Conservation (phyloP, 352 stramenopile species). For the Phytopythium ostracodes region DNA sequence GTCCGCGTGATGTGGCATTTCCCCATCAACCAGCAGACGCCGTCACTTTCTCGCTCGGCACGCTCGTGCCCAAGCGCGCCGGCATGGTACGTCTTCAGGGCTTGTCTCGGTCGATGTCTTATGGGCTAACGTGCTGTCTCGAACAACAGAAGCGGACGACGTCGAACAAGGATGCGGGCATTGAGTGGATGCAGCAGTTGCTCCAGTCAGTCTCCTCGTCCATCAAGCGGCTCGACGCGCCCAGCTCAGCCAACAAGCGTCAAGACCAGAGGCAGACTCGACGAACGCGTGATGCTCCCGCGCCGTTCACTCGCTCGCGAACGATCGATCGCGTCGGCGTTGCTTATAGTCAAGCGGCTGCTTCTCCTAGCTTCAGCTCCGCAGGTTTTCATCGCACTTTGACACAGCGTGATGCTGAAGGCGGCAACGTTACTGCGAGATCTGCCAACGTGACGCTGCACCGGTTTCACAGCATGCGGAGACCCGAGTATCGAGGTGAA, state of each 20-base stretch:
- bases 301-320: conserved; percentile 32
- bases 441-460: neutral
- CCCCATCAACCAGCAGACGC: conserved; percentile 22
- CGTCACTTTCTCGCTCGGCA: conserved; percentile 25
- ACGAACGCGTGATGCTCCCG: neutral
- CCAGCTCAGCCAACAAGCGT: neutral
- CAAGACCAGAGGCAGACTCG: neutral
- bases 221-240: conserved; percentile 7
- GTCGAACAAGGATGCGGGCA: conserved; percentile 9
- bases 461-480: neutral
- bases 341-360: conserved; percentile 5
- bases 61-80: conserved; percentile 18
- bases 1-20: conserved; percentile 22
- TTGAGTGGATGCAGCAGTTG: conserved; percentile 30
- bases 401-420: conserved; percentile 16
- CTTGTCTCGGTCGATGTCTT: neutral
- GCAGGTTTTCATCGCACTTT: conserved; percentile 32
- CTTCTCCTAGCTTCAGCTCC: conserved; percentile 6
- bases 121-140: neutral
- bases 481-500: neutral
- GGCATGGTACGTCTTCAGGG: neutral
- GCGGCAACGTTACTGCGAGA: neutral
- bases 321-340: conserved; percentile 29
- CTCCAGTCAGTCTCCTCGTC: conserved; percentile 20
- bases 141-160: neutral